Base-by-base conservation (phyloP, 1,284 basidiomycete genomes). In the Stygiomarasmius scandens region DNA sequence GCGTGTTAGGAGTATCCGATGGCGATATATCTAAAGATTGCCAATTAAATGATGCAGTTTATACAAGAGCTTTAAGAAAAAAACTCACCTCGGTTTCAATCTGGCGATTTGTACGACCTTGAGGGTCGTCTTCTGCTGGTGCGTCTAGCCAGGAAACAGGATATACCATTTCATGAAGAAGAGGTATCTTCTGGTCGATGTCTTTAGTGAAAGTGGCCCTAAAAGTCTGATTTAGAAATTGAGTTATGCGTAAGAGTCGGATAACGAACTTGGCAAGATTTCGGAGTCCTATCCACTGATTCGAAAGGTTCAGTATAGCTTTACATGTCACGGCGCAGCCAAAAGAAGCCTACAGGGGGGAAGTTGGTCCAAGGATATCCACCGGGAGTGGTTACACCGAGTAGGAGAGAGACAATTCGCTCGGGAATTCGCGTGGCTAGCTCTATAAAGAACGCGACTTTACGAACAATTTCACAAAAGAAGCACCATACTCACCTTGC, bases 361-460 rank as follows among this genome's bases (percentile, higher is more conserved):
- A 89, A 65, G 61, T 89, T 86, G 24, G 77, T 73, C 77, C 80
- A 85, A 6, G 74, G 67, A 41, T 71, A 66, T 0, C 84, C 83
- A 23, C 87, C 91, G 3, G 90, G 79, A 1, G 84, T 89, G 0
- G 93, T 94, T 1, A 90, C 90, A 16, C 78, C 74, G 1, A 95
- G 77, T 1, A 81, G 77, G 38, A 94, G 79, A 1, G 90, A 90
- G 8, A 74, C 70, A 38, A 93, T 86, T 23, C 88, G 81, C 12
- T 85, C 71, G 0, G 90, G 85, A 34, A 93, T 87, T 29, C 79
- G 79, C 46, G 71, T 79, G 1, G 90, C 83, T 23, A 93, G 75
- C 63, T 91, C 89, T 87, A 58, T 36, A 29, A 20, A 44, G 14
- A n/a, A 24, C 29, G 45, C 57, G 50, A 53, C 50, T n/a, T 38